phyloP scores from a whole-genome alignment of 495 filamentous ascomycete genomes.

The Penicillium parvum region DNA sequence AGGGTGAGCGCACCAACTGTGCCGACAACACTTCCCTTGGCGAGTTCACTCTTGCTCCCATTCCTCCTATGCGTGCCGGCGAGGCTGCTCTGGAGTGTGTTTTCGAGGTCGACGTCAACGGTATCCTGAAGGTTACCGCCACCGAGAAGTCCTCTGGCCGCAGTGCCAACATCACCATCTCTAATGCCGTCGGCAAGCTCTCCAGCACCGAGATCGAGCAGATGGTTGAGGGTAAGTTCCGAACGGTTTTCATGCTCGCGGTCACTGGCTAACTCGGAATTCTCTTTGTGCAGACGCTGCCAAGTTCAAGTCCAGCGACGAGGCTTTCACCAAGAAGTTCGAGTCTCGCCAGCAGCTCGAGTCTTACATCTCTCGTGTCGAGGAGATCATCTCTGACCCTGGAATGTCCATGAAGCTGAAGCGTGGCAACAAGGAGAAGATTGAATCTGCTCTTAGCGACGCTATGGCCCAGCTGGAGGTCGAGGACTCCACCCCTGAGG shows the following conservation, averaged over 20 bases:
- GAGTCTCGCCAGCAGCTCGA: constrained; percentile 98
- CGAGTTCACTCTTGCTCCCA: constrained; percentile 97
- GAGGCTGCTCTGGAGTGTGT: constrained; percentile 97
- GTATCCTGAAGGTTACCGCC: constrained; percentile 99
- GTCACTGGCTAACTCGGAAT: constrained; percentile 12
- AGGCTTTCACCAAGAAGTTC: constrained; percentile 98
- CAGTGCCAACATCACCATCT: constrained; percentile 98
- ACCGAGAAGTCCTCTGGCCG: constrained; percentile 99
- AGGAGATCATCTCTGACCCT: constrained; percentile 97
- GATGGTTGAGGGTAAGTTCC: constrained; percentile 79
- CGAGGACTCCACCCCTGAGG: constrained; percentile 83
- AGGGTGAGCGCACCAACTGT: constrained; percentile 99
- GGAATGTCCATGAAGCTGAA: constrained; percentile 95
- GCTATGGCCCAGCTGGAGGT: constrained; percentile 85
- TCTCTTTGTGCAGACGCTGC: constrained; percentile 74
- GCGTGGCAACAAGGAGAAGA: constrained; percentile 99
- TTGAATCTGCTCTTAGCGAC: constrained; percentile 85
- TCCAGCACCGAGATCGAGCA: constrained; percentile 92
- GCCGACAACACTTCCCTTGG: constrained; percentile 98
- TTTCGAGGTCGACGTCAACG: constrained; percentile 99
- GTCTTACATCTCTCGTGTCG: constrained; percentile 97
- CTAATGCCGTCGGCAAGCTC: constrained; percentile 98
- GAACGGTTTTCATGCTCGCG: neutral
- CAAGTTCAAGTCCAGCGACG: constrained; percentile 97
- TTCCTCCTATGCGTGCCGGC: constrained; percentile 95